A percentile compares a stretch with the other conserved stretches of the same genome.
Conservation (phyloP, 495 filamentous ascomycete genomes). For the Penicillium psychrofluorescens region DNA sequence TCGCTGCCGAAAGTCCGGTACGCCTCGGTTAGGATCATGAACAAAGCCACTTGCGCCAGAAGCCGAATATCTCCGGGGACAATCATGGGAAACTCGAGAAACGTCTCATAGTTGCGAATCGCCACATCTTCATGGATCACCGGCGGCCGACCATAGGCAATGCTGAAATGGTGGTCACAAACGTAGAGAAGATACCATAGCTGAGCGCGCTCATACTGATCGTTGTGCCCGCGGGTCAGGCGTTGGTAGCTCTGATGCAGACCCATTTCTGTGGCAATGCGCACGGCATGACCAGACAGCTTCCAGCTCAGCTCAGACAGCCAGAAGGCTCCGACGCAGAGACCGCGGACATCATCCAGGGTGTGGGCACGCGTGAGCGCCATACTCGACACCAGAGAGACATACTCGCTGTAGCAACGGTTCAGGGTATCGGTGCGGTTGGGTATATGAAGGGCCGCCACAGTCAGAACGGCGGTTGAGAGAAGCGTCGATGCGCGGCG, state of each 20-base stretch:
- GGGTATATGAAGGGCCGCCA: constrained; percentile 46
- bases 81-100: constrained; percentile 38
- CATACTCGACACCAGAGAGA: constrained; percentile 42
- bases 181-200: constrained; percentile 48
- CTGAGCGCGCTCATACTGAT: constrained; percentile 44
- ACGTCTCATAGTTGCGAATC: constrained; percentile 45
- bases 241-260: constrained; percentile 45
- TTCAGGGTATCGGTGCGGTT: constrained; percentile 44
- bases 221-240: constrained; percentile 33
- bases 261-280: constrained; percentile 46
- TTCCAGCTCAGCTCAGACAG: constrained; percentile 48
- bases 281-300: constrained; percentile 46
- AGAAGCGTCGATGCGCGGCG: constrained; percentile 43
- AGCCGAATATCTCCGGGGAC: constrained; percentile 48
- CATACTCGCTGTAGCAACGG: constrained; percentile 45
- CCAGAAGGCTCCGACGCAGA: constrained; percentile 49
- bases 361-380: constrained; percentile 44
- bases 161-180: constrained; percentile 50
- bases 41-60: constrained; percentile 48
- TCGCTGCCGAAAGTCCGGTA: constrained; percentile 52
- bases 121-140: constrained; percentile 48
- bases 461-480: constrained; percentile 43
- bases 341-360: constrained; percentile 44
- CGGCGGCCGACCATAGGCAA: constrained; percentile 46
- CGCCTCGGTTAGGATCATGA: constrained; percentile 51